Evolutionary conservation across 2,329 filamentous ascomycete genomes (phyloP).

Genomic region (Fusarium hainanense): DNA sequence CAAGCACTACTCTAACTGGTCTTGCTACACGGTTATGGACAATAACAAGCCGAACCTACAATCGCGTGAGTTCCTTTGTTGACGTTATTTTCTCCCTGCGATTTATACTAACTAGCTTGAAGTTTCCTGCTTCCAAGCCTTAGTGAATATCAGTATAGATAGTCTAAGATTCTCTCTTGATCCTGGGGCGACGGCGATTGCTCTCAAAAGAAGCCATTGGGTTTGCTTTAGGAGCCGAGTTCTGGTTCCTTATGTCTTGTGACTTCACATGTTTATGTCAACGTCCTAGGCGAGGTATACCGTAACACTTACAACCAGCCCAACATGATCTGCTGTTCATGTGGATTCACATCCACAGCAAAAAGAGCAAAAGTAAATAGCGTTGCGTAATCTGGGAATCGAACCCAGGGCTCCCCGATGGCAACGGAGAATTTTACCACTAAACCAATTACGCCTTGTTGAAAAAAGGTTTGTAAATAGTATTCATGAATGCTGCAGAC

Average conservation of each 20-base stretch:
- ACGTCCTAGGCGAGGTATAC: background rate
- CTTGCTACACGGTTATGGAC: background rate
- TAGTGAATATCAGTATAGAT: background rate
- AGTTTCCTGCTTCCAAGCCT: background rate
- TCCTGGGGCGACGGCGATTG: background rate
- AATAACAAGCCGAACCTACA: too few relatives aligned
- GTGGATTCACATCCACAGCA: background rate
- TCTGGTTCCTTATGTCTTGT: background rate
- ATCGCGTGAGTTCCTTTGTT: background rate
- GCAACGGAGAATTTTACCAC: constrained; percentile 11
- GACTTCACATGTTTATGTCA: background rate
- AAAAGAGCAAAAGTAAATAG: background rate
- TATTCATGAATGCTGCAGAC: fast-evolving
- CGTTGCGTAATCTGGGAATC: constrained; percentile 6
- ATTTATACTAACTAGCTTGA: background rate
- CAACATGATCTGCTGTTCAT: background rate
- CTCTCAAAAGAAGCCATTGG: background rate
- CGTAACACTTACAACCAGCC: background rate
- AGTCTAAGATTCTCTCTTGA: background rate
- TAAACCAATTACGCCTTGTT: constrained; percentile 6
- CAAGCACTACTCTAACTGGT: background rate
- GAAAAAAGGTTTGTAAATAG: background rate
- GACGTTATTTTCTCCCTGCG: background rate
- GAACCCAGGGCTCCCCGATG: constrained; percentile 8
- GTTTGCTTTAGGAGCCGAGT: background rate